Base-by-base conservation (phyloP, 495 filamentous ascomycete genomes). In the Hypomontagnella submonticulosa region DNA sequence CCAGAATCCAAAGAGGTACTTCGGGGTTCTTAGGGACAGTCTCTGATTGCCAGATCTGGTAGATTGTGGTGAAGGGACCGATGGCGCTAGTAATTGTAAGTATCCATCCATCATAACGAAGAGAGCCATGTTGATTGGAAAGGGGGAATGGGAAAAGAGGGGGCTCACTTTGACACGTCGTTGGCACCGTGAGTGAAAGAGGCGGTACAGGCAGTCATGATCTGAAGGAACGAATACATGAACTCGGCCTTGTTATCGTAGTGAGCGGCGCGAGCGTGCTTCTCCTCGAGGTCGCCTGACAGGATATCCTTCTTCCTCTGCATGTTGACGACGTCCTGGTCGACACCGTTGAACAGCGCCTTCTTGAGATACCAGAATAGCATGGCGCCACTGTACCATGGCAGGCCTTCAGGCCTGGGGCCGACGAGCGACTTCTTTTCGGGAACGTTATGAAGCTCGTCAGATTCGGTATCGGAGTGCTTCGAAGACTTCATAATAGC, bases 141-240 rank as follows among this genome's bases (percentile, higher is more conserved):
- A n/a, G n/a, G n/a, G n/a, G n/a, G n/a, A n/a, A n/a, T n/a, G n/a
- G n/a, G n/a, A n/a, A n/a, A n/a, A n/a, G n/a, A n/a, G n/a, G n/a
- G n/a, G n/a, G n/a, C 63, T 71, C 34, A 67, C 78, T 92, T 92
- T 42, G 87, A 81, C 59, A 92, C 85, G 72, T 92, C 91, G 74
- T 94, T 94, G 69, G 90, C 87, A 51, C 90, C 90, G 77, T 93
- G 90, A 2, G 90, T 87, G 56, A 93, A 91, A 1, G 89, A 91
- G 4, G 88, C 87, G 19, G 89, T 91, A 75, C 84, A 86, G 49
- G 90, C 90, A 13, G 89, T 92, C 42, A 91, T 62, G 57, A 92
- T 75, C 79, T 93, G 90, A 59, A 91, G 76, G 78, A 89, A 92
- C 13, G 89, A 89, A 77, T 88, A 92, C 32, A 84, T 83, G 78